phyloP scores from a whole-genome alignment of 2,329 filamentous ascomycete genomes.

The Ascomycota sp. region DNA sequence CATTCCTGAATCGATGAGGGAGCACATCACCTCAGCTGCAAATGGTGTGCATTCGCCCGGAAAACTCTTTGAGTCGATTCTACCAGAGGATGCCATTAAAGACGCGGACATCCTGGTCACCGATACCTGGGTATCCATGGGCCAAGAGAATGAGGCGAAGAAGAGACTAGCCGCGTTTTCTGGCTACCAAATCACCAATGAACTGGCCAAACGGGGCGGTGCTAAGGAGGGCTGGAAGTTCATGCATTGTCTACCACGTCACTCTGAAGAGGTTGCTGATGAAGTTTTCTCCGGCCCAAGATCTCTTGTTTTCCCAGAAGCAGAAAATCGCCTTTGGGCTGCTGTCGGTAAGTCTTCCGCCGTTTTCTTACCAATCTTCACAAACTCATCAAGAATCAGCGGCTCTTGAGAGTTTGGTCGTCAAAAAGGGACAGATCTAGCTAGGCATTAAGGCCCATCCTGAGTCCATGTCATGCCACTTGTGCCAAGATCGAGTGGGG shows the following conservation, averaged over 20 bases:
- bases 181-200: conserved; percentile 80
- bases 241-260: conserved; percentile 92
- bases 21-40: conserved; percentile 47
- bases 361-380: background rate
- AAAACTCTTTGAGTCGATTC: conserved; percentile 51
- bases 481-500: too few relatives aligned
- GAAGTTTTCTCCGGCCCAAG: conserved; percentile 80
- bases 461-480: too few relatives aligned
- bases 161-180: conserved; percentile 63
- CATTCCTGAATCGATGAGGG: conserved; percentile 55
- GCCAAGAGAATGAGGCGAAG: conserved; percentile 69
- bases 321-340: conserved; percentile 85
- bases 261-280: conserved; percentile 81
- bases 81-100: conserved; percentile 72
- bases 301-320: conserved; percentile 82
- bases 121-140: conserved; percentile 98
- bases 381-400: conserved; percentile 19
- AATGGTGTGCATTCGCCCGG: conserved; percentile 36
- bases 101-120: conserved; percentile 80
- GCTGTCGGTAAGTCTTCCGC: conserved; percentile 42
- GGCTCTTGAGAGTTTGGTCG: conserved; percentile 71
- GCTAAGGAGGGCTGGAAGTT: conserved; percentile 88
- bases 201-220: conserved; percentile 64
- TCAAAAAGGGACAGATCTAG: conserved; percentile 70
- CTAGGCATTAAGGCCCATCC: background rate